Percentiles rank a stretch among this genome's conserved stretches.
Conservation (phyloP, 331 rosid genomes). For the Rosa hybrid region DNA sequence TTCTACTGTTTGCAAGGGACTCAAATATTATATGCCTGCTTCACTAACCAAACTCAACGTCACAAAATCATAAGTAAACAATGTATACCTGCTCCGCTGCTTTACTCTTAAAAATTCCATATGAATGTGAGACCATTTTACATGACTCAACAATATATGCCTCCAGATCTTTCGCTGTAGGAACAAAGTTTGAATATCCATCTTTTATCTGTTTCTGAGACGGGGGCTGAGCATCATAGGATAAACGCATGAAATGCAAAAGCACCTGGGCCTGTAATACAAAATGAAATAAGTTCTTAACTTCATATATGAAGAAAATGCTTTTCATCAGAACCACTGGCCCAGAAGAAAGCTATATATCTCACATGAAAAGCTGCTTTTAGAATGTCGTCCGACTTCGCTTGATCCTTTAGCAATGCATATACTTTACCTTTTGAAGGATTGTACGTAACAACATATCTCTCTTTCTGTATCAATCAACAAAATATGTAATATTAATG, state of each 20-base stretch:
- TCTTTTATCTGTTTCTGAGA: slow-evolving; percentile 46
- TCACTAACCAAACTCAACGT: neutral
- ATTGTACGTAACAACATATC: slow-evolving; percentile 82
- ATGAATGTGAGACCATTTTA: slow-evolving; percentile 65
- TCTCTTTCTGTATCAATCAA: slow-evolving; percentile 68
- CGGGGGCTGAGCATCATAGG: slow-evolving; percentile 33
- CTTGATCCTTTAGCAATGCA: slow-evolving; percentile 93
- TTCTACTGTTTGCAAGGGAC: neutral
- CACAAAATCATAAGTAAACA: neutral
- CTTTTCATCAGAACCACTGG: slow-evolving; percentile 10
- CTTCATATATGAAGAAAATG: neutral
- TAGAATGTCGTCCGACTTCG: slow-evolving; percentile 92
- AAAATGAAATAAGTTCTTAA: slow-evolving; percentile 23
- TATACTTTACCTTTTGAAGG: slow-evolving; percentile 80
- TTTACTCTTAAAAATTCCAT: slow-evolving; percentile 75
- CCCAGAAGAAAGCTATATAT: slow-evolving; percentile 29
- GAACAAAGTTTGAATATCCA: slow-evolving; percentile 32
- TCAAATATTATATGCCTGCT: neutral
- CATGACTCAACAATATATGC: slow-evolving; percentile 75
- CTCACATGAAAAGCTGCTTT: slow-evolving; percentile 98
- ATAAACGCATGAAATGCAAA: slow-evolving; percentile 63
- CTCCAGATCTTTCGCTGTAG: slow-evolving; percentile 53
- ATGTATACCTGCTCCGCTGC: slow-evolving; percentile 79
- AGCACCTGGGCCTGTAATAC: slow-evolving; percentile 90
- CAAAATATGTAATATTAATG: slow-evolving; percentile 21